Conservation (phyloP, 768 basidiomycete genomes). For the Suillus subaureus region DNA sequence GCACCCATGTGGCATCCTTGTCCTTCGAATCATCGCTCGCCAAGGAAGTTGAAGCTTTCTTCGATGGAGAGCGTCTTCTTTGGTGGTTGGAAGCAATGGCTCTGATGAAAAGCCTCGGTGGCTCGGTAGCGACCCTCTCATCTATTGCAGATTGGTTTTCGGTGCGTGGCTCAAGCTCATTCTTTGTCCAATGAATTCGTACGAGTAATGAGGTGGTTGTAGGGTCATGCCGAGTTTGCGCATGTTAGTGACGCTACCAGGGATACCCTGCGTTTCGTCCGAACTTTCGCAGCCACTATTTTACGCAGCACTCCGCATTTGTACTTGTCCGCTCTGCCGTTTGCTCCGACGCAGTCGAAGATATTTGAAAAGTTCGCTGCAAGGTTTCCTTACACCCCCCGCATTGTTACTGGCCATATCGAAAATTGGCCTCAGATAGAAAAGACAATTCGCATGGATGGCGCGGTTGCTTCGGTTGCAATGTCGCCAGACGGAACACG, state of each 20-base stretch:
- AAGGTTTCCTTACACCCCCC: neutral
- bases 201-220: neutral
- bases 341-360: constrained; percentile 24
- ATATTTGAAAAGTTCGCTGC: constrained; percentile 18
- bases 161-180: neutral
- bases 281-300: constrained; percentile 15
- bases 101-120: constrained; percentile 19
- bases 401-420: neutral
- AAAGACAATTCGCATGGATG: neutral
- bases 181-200: neutral
- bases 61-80: constrained; percentile 16
- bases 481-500: neutral
- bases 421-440: constrained; percentile 6
- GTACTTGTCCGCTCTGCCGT: constrained; percentile 28
- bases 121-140: neutral
- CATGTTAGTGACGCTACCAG: neutral
- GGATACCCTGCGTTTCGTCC: constrained; percentile 17
- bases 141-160: neutral
- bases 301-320: constrained; percentile 25
- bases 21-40: constrained; percentile 6
- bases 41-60: constrained; percentile 19
- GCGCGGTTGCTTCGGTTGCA: accelerated
- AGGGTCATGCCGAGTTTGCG: constrained; percentile 4
- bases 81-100: neutral
- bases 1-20: constrained; percentile 26